Evolutionary conservation across 2,329 filamentous ascomycete species (phyloP), one percentile per base, ranked within the genome.

Genomic region (Hymenoscyphus albidus): DNA sequence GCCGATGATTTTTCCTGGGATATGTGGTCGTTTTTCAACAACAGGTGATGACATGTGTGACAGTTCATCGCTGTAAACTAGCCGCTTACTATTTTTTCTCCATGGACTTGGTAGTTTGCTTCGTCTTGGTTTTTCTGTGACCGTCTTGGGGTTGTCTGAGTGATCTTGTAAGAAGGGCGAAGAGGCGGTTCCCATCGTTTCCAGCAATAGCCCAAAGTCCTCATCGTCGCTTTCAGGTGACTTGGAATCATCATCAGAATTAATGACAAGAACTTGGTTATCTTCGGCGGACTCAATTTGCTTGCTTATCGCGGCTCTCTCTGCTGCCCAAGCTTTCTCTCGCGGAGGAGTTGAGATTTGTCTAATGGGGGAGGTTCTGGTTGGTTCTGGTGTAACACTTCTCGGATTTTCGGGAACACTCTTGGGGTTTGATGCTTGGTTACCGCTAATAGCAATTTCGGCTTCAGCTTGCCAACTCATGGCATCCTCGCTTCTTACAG

Each of bases 41-140:
- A 65, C 59, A 38, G 68, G 64, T 12, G 71, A 68, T 3, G 70
- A 68, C 10, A 65, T 35, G 18, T 68, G 67, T 22, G 72, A 71
- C 18, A 73, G 58, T 58, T 75, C 72, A 62, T 75, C 72, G 55
- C 68, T 74, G 61, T 75, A 74, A 0, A 72, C 67, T 18, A 75
- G 59, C 59, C 72, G 61, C 58, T 70, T 72, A 63, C 70, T 75
- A 39, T 74, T 74, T 55, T 73, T 70, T 44, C 72, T 71, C 73
- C 73, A 74, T 7, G 71, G 71, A 62, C 73, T 75, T 38, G 71
- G 73, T 39, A 74, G 64, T 61, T 75, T 75, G 64, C 69, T 70
- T 61, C 73, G 62, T 68, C 69, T 69, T 16, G 73, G 70, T 58
- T 65, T 71, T 44, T 73, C 70, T 18, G 64, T n/a, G n/a, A 51